phyloP scores from a whole-genome alignment of 306 rosid species.

The Cucurbita moschata region DNA sequence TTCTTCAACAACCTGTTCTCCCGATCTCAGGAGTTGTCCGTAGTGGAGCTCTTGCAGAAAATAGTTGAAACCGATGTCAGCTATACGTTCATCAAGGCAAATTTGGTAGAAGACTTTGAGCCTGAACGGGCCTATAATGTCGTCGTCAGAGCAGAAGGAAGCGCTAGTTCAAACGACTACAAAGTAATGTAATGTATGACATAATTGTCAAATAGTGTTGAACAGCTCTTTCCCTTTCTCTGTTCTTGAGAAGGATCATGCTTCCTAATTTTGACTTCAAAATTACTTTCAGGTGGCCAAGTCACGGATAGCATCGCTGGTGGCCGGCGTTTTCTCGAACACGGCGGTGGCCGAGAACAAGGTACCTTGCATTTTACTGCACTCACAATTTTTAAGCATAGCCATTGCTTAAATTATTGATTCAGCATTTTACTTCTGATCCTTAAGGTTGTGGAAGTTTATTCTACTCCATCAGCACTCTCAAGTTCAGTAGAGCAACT shows the following conservation, averaged over 20 bases:
- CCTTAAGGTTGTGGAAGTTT: slow-evolving; percentile 66
- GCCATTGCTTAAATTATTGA: neutral
- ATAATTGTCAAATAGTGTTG: slow-evolving; percentile 20
- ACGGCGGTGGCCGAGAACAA: slow-evolving; percentile 85
- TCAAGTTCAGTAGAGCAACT: slow-evolving; percentile 50
- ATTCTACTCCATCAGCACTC: slow-evolving; percentile 59
- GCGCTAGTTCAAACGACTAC: slow-evolving; percentile 61
- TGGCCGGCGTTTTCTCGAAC: slow-evolving; percentile 83
- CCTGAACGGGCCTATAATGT: slow-evolving; percentile 62
- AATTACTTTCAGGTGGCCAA: slow-evolving; percentile 42
- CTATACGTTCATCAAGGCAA: slow-evolving; percentile 76
- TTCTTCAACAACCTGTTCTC: slow-evolving; percentile 78
- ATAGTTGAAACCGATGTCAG: slow-evolving; percentile 51
- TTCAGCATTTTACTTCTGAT: neutral
- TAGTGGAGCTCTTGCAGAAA: slow-evolving; percentile 57
- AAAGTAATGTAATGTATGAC: slow-evolving; percentile 99
- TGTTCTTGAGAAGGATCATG: slow-evolving; percentile 13
- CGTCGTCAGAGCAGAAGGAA: slow-evolving; percentile 68
- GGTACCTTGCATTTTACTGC: slow-evolving; percentile 24
- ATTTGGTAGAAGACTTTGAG: slow-evolving; percentile 61
- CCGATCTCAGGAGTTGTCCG: slow-evolving; percentile 36
- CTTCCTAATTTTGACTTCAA: neutral
- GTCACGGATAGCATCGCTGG: slow-evolving; percentile 69
- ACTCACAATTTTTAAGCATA: neutral
- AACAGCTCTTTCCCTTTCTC: neutral